Conservation (phyloP, 495 filamentous ascomycete species). For the Penicillium bialowiezense region DNA sequence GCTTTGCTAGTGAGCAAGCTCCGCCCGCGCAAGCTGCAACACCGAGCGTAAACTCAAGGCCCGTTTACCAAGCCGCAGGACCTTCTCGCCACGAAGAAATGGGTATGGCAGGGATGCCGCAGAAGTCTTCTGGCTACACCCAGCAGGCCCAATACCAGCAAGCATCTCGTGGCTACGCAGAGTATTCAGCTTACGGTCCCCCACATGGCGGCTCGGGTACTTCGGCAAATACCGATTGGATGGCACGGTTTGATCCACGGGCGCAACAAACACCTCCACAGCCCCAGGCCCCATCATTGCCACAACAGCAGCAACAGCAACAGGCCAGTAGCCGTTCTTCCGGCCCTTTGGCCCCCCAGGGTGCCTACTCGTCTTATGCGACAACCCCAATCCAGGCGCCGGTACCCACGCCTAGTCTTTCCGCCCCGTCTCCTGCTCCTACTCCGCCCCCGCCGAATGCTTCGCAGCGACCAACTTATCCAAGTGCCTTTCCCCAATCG, state of each 20-base stretch:
- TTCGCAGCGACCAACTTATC: constrained; percentile 36
- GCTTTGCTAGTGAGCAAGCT: constrained; percentile 40
- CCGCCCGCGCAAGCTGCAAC: constrained; percentile 15
- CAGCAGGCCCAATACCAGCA: constrained; percentile 30
- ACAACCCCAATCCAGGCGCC: constrained; percentile 26
- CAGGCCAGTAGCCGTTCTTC: constrained; percentile 17
- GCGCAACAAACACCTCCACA: constrained; percentile 32
- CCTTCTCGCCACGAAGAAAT: constrained; percentile 29
- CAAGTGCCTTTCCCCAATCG: constrained; percentile 31
- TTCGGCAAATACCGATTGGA: constrained; percentile 43
- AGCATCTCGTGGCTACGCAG: constrained; percentile 32
- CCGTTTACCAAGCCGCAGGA: constrained; percentile 16
- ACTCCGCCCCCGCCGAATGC: constrained; percentile 38
- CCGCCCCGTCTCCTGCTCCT: constrained; percentile 37
- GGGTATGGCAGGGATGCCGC: constrained; percentile 9
- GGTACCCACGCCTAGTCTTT: constrained; percentile 24
- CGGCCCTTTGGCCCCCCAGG: constrained; percentile 23
- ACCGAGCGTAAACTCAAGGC: constrained; percentile 9
- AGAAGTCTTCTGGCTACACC: constrained; percentile 23
- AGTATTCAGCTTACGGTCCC: constrained; percentile 34
- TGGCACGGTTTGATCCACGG: constrained; percentile 45
- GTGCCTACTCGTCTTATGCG: constrained; percentile 30
- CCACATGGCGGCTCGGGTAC: constrained; percentile 22
- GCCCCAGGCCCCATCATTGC: constrained; percentile 21
- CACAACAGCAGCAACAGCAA: constrained; percentile 18